Conservation (phyloP, 2,329 filamentous ascomycete genomes). For the Teratosphaeriaceae sp. region DNA sequence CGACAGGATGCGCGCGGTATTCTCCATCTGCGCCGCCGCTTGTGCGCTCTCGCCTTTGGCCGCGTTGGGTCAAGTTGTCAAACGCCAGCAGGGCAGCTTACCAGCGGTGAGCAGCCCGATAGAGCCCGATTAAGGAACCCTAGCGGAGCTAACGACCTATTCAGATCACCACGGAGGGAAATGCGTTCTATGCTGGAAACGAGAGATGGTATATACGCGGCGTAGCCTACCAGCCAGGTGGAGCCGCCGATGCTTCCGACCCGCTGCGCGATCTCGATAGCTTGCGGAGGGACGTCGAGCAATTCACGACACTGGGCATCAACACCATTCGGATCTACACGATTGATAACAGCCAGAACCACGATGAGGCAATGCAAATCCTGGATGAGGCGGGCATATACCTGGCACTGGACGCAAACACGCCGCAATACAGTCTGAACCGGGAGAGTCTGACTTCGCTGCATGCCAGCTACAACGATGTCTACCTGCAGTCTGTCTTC, state of each 20-base stretch:
- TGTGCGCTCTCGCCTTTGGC: background rate
- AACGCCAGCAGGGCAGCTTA: constrained; percentile 6
- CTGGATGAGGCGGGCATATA: constrained; percentile 84
- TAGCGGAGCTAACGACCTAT: background rate
- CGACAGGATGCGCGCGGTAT: background rate
- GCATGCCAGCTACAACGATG: constrained; percentile 72
- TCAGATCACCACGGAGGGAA: constrained; percentile 16
- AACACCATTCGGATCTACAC: constrained; percentile 91
- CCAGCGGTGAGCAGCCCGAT: constrained; percentile 10
- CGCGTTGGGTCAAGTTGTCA: constrained; percentile 5
- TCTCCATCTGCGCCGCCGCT: background rate
- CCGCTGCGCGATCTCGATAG: constrained; percentile 63
- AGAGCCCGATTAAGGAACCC: no score
- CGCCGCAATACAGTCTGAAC: constrained; percentile 79
- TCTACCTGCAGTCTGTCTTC: constrained; percentile 79
- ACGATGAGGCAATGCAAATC: constrained; percentile 76
- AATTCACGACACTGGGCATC: constrained; percentile 70
- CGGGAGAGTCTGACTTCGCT: constrained; percentile 52
- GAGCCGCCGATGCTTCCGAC: constrained; percentile 58
- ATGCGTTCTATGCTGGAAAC: constrained; percentile 51
- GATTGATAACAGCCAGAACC: constrained; percentile 76
- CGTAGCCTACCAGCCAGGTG: constrained; percentile 50
- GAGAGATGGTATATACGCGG: constrained; percentile 55
- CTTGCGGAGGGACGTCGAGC: constrained; percentile 70
- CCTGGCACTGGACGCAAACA: constrained; percentile 86